A percentile compares a stretch with the other conserved stretches of the same genome.
Evolutionary conservation across 129 eudicot genomes (phyloP).

Genomic region (Erigeron canadensis): DNA sequence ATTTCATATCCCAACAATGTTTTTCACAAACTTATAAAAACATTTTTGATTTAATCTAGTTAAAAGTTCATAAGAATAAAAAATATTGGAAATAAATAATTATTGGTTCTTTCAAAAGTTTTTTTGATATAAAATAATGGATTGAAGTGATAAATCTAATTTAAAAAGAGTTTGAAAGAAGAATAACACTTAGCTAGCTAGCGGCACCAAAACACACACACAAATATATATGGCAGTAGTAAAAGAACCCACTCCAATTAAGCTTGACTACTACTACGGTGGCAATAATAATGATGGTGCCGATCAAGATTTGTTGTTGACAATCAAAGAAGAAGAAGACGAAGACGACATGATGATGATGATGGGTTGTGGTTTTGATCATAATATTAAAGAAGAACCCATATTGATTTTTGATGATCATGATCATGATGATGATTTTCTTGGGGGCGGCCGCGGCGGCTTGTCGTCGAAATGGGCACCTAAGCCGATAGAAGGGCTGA

Average conservation of each 20-base stretch:
- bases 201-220: no score
- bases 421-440: slow-evolving; percentile 22
- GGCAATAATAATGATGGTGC: background rate
- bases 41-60: no score
- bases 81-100: no score
- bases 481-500: slow-evolving; percentile 62
- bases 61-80: no score
- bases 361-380: background rate
- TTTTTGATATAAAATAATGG: no score
- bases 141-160: no score
- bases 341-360: slow-evolving; percentile 27
- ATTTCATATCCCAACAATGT: no score
- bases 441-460: slow-evolving; percentile 19
- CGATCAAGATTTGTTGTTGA: slow-evolving; percentile 18
- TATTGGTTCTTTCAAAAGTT: no score
- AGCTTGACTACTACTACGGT: background rate
- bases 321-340: slow-evolving; percentile 41
- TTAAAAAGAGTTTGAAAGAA: no score
- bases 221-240: slow-evolving; percentile 24
- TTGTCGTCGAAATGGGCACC: slow-evolving; percentile 26
- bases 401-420: slow-evolving; percentile 22
- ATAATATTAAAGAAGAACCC: slow-evolving; percentile 35
- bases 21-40: no score
- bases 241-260: slow-evolving; percentile 4
- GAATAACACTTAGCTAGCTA: no score